Base-by-base conservation (phyloP, 108 stramenopile genomes). In the Fistulifera pelliculosa region DNA sequence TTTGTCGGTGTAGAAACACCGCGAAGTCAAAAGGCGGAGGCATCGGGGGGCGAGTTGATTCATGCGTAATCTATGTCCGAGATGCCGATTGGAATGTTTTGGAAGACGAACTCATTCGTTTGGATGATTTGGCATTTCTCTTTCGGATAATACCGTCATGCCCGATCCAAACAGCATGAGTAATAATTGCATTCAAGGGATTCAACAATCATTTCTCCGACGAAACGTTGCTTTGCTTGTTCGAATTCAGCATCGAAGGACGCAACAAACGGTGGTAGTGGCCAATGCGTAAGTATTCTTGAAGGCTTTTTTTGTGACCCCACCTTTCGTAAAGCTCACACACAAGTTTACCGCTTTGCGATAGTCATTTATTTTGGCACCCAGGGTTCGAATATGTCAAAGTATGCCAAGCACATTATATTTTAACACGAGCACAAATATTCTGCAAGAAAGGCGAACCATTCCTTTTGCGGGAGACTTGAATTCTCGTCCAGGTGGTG, bases 351-450 rank as follows among this genome's bases (percentile, higher is more conserved):
- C n/a, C n/a, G n/a, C n/a, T n/a, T n/a, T n/a, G 31, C 3, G 31
- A 35, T 8, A 35, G 31, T 35, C 90, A 92, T 68, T 61, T 92
- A 35, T 87, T 80, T 61, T 92, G 90, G 90, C 70, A 92, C 75
- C 90, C 89, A 10, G 71, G 68, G 26, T 86, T 75, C 57, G 85
- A 83, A 62, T 86, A 90, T 44, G 85, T 90, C 38, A 90, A 90
- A 66, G 2, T 73, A 71, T 56, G 72, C 64, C 71, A 84, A 54
- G 47, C 79, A 31, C 83, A 92, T 60, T 78, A 76, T 50, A 64
- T 82, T 2, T 28, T 75, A 45, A 44, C 45, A 40, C 66, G 70
- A 39, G 73, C 71, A 10, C 12, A 66, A 41, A 24, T 24, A 27
- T 79, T 77, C 55, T 50, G 47, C 28, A 57, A 55, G 2, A 8